Base-by-base conservation (phyloP, 352 stramenopile genomes). In the Phytophthora foliorum region DNA sequence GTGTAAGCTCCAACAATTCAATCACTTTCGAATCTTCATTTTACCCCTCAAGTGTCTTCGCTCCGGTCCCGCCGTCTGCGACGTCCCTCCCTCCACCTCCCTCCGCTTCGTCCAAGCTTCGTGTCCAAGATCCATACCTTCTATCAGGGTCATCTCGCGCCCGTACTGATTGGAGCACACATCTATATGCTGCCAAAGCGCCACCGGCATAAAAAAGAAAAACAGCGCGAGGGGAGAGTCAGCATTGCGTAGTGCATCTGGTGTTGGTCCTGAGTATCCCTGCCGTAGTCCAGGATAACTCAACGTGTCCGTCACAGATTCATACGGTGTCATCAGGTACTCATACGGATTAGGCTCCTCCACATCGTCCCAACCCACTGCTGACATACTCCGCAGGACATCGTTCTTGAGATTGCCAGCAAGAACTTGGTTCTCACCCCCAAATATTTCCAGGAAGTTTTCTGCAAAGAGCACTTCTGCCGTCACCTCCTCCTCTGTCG, bases 161-260 rank as follows among this genome's bases (percentile, higher is more conserved):
- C n/a, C 17, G 19, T 46, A 46, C n/a, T 46, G 17, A 16, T 25
- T 46, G 3, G n/a, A 55, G 17, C 48, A 41, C 48, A 42, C 27
- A 6, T 24, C 16, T 2, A 55, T 38, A 27, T 55, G 16, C 29
- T 55, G 27, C 27, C 48, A 42, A 27, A 55, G 48, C 4, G 17
- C 48, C 25, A 55, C 48, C 19, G 27, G 48, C 48, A 42, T 41
- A 36, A 55, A 55, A 27, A 27, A 55, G 17, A 55, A 41, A 17
- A 41, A 27, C 10, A 55, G 27, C 2, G 14, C 6, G 17, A 38
- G 11, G 6, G 29, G 48, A 13, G 48, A 55, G 17, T 55, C 27
- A 6, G 19, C 48, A 55, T 46, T 22, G 25, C 46, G 25, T 10
- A 54, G 17, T 31, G 46, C 46, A 16, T 54, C 46, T 1, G 24